Evolutionary conservation across 2,329 filamentous ascomycete genomes (phyloP).

Genomic region (Fusarium pilosicola): DNA sequence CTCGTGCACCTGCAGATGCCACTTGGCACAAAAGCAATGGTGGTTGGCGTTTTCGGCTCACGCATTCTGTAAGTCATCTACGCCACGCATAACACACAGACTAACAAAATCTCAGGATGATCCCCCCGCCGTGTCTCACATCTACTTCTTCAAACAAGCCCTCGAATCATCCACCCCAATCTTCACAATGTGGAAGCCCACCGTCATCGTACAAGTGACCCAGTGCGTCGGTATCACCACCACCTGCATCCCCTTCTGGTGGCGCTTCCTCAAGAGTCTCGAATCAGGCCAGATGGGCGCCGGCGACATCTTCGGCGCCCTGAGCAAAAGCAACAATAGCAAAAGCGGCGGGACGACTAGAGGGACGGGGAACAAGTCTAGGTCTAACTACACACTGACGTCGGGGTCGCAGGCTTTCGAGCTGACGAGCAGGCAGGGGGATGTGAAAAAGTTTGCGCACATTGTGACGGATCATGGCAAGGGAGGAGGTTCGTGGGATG

Average conservation of each 20-base stretch:
- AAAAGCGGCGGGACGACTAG: not conserved
- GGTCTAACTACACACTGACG: not conserved
- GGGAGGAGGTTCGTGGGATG: conserved; percentile 4
- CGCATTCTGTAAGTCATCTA: not conserved
- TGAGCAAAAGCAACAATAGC: conserved; percentile 7
- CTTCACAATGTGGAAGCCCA: conserved; percentile 16
- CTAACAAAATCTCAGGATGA: not conserved
- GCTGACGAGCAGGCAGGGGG: not conserved
- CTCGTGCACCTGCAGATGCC: not conserved
- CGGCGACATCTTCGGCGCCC: not conserved
- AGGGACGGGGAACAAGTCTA: not conserved
- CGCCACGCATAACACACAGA: accelerated
- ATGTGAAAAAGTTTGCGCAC: conserved; percentile 5
- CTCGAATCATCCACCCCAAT: not conserved
- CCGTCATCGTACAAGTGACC: conserved; percentile 4
- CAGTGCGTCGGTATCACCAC: conserved; percentile 13
- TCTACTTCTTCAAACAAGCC: not conserved
- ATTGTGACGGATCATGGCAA: conserved; percentile 2
- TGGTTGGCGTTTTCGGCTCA: conserved; percentile 7
- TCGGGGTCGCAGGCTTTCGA: conserved; percentile 9
- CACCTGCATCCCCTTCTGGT: conserved; percentile 15
- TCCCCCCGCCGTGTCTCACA: conserved; percentile 6
- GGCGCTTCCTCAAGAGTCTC: conserved; percentile 13
- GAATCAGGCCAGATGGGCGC: conserved; percentile 14
- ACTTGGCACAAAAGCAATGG: not conserved